A percentile compares a stretch with the other conserved stretches of the same genome.
Evolutionary conservation across 1,139 yeast species (phyloP).

Genomic region (Nakaseomyces kungkrabaensis): DNA sequence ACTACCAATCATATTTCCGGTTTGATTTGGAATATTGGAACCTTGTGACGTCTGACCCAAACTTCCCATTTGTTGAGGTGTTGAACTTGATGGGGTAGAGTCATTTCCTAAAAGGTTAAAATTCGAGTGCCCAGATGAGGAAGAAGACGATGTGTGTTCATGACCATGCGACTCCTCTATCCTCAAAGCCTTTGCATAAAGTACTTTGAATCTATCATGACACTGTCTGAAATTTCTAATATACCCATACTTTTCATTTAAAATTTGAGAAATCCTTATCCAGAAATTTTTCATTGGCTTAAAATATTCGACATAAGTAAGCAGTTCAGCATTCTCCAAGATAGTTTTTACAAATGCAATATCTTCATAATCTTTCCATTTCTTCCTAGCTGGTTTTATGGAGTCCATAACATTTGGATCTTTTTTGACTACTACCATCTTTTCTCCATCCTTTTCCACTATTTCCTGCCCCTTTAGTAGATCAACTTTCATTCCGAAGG

Average conservation of each 20-base stretch:
- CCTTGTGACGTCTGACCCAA: conserved; percentile 2
- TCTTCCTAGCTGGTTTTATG: conserved; percentile 12
- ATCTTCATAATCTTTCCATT: conserved; percentile 20
- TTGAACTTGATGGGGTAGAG: not conserved
- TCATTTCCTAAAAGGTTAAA: not conserved
- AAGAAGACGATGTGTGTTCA: not conserved
- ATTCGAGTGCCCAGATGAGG: not conserved
- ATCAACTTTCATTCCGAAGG: not conserved
- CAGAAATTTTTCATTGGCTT: conserved; percentile 24
- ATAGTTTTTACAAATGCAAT: conserved; percentile 15
- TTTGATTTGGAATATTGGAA: not conserved
- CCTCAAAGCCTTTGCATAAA: conserved; percentile 14
- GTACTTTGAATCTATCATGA: conserved; percentile 21
- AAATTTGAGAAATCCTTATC: conserved; percentile 13
- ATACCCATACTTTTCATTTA: conserved; percentile 10
- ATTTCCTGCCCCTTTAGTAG: not conserved
- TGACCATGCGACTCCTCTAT: conserved; percentile 3
- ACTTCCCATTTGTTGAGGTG: not conserved
- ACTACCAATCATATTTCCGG: not conserved
- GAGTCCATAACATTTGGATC: not conserved
- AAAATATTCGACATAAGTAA: conserved; percentile 18
- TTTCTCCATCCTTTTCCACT: not conserved
- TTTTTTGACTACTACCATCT: not conserved
- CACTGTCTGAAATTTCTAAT: conserved; percentile 20
- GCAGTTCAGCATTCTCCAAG: conserved; percentile 13